Evolutionary conservation across 495 filamentous ascomycete genomes (phyloP), one percentile per base, ranked within the genome.

Genomic region (Trichoderma erinaceum): DNA sequence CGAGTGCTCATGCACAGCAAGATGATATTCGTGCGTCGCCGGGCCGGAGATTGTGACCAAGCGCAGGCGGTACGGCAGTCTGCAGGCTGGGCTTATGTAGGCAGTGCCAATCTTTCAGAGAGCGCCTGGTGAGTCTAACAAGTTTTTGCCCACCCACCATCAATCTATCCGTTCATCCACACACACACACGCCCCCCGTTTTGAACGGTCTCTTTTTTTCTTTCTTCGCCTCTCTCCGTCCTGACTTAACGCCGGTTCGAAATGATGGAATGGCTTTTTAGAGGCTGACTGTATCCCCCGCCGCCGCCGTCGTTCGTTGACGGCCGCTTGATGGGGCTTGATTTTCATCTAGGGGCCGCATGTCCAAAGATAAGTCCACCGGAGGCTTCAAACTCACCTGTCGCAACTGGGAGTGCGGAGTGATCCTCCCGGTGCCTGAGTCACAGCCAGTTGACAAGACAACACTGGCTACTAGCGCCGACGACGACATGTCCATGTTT

Each of bases 401-500:
- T 73, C 87, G 90, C 15, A 99, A 98, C 76, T 99, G 95, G 95
- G 95, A 99, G 77, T 97, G 92, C 70, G 95, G 95, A 4, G 92
- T 99, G 0, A 32, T 99, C 3, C 70, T 97, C 13, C 87, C 85
- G 1, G 75, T 84, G 0, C 68, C 63, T 35, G 64, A 46, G 64
- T 68, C 48, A 25, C 66, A 63, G 32, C 64, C 27, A 50, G 41
- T 50, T 35, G 58, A 32, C 29, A 41, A 63, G 27, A 23, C 27
- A 6, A 23, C 27, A 0, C 15, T 16, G 25, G 7, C 35, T 29
- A 16, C 41, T 35, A 64, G 71, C 23, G 48, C 70, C 41, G 48
- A 70, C 44, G 48, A 70, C 41, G 48, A 70, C 44, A 69, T 25
- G 29, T n/a, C 35, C n/a, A 16, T 35, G 11, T 58, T 41, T 41